Evolutionary conservation across 805 yeast genomes (phyloP).

Genomic region (Wickerhamomyces hampshirensis): DNA sequence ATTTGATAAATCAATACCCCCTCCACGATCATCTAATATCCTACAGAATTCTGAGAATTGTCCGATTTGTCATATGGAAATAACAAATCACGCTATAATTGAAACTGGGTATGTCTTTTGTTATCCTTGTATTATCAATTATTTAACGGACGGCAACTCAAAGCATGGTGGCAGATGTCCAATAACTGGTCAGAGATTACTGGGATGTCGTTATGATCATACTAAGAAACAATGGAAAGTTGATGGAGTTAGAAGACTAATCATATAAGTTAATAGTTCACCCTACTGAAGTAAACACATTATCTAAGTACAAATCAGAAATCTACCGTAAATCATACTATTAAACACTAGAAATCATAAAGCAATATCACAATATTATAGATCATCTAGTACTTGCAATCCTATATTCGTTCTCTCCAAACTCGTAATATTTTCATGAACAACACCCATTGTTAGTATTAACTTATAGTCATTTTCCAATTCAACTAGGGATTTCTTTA

Average conservation of each 20-base stretch:
- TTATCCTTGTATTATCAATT: conserved; percentile 75
- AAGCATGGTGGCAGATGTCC: conserved; percentile 75
- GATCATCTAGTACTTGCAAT: neutral
- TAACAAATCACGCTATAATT: conserved; percentile 77
- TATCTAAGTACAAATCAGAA: no score
- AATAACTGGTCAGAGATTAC: conserved; percentile 62
- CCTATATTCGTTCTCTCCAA: conserved; percentile 5
- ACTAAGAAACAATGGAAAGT: conserved; percentile 60
- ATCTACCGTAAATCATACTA: no score
- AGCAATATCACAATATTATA: neutral
- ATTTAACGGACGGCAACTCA: conserved; percentile 44
- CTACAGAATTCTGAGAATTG: conserved; percentile 42
- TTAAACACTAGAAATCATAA: neutral
- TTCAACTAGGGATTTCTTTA: conserved; percentile 14
- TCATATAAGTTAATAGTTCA: conserved; percentile 39
- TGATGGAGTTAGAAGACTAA: conserved; percentile 71
- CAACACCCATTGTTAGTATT: conserved; percentile 13
- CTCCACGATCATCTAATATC: conserved; percentile 20
- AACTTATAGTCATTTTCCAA: conserved; percentile 21
- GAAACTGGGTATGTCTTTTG: conserved; percentile 93
- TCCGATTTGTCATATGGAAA: conserved; percentile 60
- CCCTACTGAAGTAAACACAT: no score
- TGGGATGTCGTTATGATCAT: conserved; percentile 67
- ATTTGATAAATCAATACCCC: conserved; percentile 45
- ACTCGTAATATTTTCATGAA: conserved; percentile 10